Conservation (phyloP, 257 asterid species). For the Osmanthus fragrans region DNA sequence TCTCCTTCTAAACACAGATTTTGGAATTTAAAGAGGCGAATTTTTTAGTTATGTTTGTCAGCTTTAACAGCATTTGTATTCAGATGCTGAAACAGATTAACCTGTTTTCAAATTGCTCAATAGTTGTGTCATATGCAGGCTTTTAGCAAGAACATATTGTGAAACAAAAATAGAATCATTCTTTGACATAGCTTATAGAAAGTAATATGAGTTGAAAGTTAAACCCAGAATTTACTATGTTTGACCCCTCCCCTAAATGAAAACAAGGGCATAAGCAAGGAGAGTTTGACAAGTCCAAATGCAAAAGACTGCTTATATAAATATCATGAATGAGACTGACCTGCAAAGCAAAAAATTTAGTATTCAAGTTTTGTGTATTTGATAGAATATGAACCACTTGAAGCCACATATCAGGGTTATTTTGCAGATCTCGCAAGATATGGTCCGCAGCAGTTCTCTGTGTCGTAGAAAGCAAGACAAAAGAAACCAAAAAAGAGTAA, state of each 20-base stretch:
- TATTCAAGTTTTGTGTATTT: constrained; percentile 71
- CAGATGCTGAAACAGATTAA: background rate
- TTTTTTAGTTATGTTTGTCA: background rate
- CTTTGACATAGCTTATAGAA: background rate
- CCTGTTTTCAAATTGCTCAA: background rate
- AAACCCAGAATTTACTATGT: background rate
- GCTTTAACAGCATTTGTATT: background rate
- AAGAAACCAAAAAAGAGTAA: constrained; percentile 1
- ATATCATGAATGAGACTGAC: constrained; percentile 39
- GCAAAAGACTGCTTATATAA: background rate
- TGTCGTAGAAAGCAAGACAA: constrained; percentile 22
- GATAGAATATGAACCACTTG: constrained; percentile 97
- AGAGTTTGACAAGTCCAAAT: constrained; percentile 2
- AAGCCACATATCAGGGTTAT: constrained; percentile 96
- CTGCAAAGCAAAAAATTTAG: constrained; percentile 94
- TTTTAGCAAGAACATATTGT: background rate
- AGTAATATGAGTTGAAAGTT: background rate
- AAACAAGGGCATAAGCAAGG: background rate
- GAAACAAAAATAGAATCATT: background rate
- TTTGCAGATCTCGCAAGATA: constrained; percentile 92
- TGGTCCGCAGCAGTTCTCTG: constrained; percentile 97
- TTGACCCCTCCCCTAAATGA: background rate
- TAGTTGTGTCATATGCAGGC: background rate
- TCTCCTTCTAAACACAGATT: too few species aligned
- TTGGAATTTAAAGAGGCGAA: background rate